phyloP scores from a whole-genome alignment of 2,329 filamentous ascomycete species.

The Alternaria brassicicola region DNA sequence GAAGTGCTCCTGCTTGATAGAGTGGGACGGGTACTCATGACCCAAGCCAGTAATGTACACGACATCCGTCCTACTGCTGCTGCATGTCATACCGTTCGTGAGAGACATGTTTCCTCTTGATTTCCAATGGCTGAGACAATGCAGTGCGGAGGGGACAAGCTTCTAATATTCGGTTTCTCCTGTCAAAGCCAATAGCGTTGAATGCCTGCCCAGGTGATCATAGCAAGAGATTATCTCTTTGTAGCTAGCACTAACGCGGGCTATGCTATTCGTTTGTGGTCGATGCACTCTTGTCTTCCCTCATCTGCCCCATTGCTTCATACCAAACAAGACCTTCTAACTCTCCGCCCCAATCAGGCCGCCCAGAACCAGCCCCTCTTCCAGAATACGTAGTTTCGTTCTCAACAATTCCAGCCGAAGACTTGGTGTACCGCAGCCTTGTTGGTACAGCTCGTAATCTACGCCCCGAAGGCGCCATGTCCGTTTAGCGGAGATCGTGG shows the following conservation, averaged over 20 bases:
- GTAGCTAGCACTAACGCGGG: neutral
- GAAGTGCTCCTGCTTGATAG: slow-evolving; percentile 21
- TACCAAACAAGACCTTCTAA: neutral
- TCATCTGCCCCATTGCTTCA: neutral
- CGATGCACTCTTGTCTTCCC: neutral
- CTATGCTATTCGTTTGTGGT: neutral
- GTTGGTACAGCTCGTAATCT: neutral
- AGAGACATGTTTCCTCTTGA: neutral
- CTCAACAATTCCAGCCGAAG: neutral
- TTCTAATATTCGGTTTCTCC: neutral
- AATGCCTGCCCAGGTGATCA: neutral
- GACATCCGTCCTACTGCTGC: neutral
- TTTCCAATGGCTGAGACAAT: neutral
- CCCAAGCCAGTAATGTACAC: slow-evolving; percentile 28
- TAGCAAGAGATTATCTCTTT: neutral
- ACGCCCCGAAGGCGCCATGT: neutral
- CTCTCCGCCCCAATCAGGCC: neutral
- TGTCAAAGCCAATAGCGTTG: neutral
- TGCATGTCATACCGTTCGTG: neutral
- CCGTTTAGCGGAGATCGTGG: neutral
- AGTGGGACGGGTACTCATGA: slow-evolving; percentile 24
- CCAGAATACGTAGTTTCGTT: too few relatives aligned
- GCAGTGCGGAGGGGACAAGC: neutral
- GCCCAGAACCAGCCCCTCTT: neutral
- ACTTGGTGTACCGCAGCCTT: neutral